Evolutionary conservation across 2,329 filamentous ascomycete genomes (phyloP).

Genomic region (Penicillium psychrosexuale): DNA sequence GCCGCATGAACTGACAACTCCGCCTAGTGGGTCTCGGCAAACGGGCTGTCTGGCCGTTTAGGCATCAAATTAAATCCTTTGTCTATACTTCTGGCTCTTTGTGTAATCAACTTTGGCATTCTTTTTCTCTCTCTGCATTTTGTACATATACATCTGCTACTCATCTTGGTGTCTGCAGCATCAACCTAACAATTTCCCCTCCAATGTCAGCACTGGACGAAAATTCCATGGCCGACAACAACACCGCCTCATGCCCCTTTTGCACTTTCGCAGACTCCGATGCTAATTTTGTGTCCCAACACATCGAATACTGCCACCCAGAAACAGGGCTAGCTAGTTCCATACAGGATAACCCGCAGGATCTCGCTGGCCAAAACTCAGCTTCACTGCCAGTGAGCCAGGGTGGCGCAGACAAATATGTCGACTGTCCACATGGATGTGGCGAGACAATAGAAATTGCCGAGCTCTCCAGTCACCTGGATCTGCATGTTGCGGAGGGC

Average conservation of each 20-base stretch:
- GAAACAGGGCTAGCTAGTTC: conserved; percentile 34
- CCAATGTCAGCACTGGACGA: not conserved
- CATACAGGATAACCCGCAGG: conserved; percentile 14
- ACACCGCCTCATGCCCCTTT: conserved; percentile 41
- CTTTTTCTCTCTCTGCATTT: not conserved
- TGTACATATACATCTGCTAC: conserved; percentile 2
- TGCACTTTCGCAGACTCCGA: conserved; percentile 44
- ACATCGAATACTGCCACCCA: conserved; percentile 47
- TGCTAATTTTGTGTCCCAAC: conserved; percentile 40
- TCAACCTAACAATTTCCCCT: not conserved
- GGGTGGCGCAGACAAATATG: conserved; percentile 38
- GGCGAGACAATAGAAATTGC: conserved; percentile 54
- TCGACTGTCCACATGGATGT: conserved; percentile 58
- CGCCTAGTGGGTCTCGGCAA: not conserved
- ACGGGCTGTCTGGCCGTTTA: not conserved
- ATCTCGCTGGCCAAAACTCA: not conserved
- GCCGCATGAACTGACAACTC: not conserved
- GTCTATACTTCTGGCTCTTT: not conserved
- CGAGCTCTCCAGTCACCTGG: conserved; percentile 58
- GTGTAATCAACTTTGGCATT: not conserved
- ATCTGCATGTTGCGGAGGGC: conserved; percentile 55
- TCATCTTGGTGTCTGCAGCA: not conserved
- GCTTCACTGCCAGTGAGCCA: conserved; percentile 9
- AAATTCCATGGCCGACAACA: conserved; percentile 17
- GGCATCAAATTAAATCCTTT: conserved; percentile 6